Conservation (phyloP, 2,329 filamentous ascomycete species). For the Phialophora verrucosa region DNA sequence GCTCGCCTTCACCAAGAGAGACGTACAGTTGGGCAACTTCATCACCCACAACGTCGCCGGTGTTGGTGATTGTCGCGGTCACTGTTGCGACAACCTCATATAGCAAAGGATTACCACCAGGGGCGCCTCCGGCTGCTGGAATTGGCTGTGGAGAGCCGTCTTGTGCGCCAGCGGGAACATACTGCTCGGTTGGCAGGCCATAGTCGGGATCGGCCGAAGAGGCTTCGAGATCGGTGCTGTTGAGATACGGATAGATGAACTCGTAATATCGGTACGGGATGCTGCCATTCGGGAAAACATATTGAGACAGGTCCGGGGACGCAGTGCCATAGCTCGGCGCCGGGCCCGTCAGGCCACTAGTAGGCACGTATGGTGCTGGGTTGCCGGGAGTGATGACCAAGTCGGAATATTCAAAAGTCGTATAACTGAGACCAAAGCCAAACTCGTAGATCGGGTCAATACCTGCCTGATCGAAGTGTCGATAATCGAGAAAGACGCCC, state of each 20-base stretch:
- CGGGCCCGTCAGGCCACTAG: slow-evolving; percentile 57
- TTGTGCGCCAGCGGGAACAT: slow-evolving; percentile 57
- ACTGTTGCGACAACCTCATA: slow-evolving; percentile 59
- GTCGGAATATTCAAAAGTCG: slow-evolving; percentile 66
- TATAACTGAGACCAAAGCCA: slow-evolving; percentile 67
- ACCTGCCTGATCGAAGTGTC: slow-evolving; percentile 60
- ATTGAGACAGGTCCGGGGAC: slow-evolving; percentile 57
- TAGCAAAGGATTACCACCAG: slow-evolving; percentile 64
- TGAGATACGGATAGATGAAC: slow-evolving; percentile 71
- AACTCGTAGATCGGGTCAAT: slow-evolving; percentile 67
- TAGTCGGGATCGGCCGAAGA: slow-evolving; percentile 62
- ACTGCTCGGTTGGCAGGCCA: slow-evolving; percentile 56
- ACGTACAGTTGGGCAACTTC: slow-evolving; percentile 70
- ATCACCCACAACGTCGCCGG: slow-evolving; percentile 54
- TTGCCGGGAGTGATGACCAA: slow-evolving; percentile 55
- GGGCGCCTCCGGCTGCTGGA: slow-evolving; percentile 62
- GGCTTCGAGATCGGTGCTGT: slow-evolving; percentile 60
- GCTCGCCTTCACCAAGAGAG: slow-evolving; percentile 77
- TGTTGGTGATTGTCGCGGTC: slow-evolving; percentile 58
- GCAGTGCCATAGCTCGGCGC: slow-evolving; percentile 60
- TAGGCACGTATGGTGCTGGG: slow-evolving; percentile 58
- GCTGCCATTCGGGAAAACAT: slow-evolving; percentile 62
- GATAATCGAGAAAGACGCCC: slow-evolving; percentile 65
- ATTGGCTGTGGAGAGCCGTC: slow-evolving; percentile 62
- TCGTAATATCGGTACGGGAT: slow-evolving; percentile 51